Evolutionary conservation across 805 yeast genomes (phyloP).

Genomic region (Hanseniaspora lachancei): DNA sequence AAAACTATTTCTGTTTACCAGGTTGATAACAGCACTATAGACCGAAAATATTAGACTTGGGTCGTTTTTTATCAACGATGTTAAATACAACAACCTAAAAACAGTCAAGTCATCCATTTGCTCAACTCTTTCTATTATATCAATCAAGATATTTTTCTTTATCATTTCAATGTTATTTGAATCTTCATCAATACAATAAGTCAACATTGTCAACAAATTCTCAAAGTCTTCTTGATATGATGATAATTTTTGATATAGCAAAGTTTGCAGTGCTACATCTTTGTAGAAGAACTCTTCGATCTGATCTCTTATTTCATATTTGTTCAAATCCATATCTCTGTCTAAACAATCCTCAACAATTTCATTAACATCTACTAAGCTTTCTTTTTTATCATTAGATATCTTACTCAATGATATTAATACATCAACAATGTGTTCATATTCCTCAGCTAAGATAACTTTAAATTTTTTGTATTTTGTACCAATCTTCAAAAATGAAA

Average conservation of each 20-base stretch:
- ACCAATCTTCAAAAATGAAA: neutral
- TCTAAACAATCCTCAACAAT: conserved; percentile 5
- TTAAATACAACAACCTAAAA: neutral
- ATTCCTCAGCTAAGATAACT: neutral
- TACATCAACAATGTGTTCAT: neutral
- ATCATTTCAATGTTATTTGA: neutral
- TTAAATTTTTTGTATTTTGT: neutral
- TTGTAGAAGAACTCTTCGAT: neutral
- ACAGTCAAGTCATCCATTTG: neutral
- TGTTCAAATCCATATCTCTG: neutral
- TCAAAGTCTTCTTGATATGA: neutral
- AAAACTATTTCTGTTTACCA: neutral
- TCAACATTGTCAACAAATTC: neutral
- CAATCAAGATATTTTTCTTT: neutral
- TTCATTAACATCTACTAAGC: neutral
- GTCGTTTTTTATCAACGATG: neutral
- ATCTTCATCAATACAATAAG: neutral
- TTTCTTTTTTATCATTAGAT: neutral
- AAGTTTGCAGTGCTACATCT: neutral
- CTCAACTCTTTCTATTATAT: neutral
- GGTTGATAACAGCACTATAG: neutral
- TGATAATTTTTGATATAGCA: neutral
- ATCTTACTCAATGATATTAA: neutral
- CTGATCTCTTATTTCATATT: conserved; percentile 8
- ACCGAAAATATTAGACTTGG: neutral